These are phyloP conservation scores for Groenewaldozyma auringiensis DNA, from an alignment of 1,139 yeast species.

Conservation along the genomic window DNA sequence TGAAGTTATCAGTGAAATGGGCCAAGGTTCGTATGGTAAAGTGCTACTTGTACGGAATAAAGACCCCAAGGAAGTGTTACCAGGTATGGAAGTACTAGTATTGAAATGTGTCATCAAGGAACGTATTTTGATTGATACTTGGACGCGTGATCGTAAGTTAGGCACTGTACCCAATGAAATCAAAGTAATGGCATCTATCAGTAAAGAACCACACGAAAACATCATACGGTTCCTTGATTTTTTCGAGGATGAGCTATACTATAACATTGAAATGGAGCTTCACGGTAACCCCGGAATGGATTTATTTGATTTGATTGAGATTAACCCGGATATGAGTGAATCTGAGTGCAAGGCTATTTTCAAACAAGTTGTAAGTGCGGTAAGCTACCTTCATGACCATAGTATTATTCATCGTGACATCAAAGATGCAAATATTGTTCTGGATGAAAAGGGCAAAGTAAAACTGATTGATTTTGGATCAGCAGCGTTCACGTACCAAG, in stretches of 20 bases:
- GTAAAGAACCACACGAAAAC: conserved; percentile 71
- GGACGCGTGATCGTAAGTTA: conserved; percentile 86
- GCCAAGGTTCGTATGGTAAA: conserved; percentile 95
- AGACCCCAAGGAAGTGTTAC: conserved; percentile 38
- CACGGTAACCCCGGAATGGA: conserved; percentile 89
- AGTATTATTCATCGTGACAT: conserved; percentile 51
- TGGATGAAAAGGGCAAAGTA: conserved; percentile 48
- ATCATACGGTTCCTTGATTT: conserved; percentile 79
- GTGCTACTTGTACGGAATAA: conserved; percentile 73
- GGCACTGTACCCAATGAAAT: conserved; percentile 96
- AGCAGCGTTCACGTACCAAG: conserved; percentile 81
- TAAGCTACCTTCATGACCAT: conserved; percentile 69
- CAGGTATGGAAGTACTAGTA: conserved; percentile 50
- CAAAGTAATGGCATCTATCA: conserved; percentile 74
- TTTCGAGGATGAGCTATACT: conserved; percentile 83
- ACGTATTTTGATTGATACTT: conserved; percentile 87
- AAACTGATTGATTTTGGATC: conserved; percentile 93
- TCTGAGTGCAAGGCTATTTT: conserved; percentile 68
- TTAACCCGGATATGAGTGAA: conserved; percentile 71
- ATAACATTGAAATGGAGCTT: conserved; percentile 83
- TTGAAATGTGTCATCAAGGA: conserved; percentile 88
- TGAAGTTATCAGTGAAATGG: conserved; percentile 64
- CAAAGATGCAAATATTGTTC: conserved; percentile 88
- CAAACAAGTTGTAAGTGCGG: conserved; percentile 69
- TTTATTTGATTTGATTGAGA: conserved; percentile 82